phyloP scores from a whole-genome alignment of 2,329 filamentous ascomycete genomes.

The Penicillium hesseltinei region DNA sequence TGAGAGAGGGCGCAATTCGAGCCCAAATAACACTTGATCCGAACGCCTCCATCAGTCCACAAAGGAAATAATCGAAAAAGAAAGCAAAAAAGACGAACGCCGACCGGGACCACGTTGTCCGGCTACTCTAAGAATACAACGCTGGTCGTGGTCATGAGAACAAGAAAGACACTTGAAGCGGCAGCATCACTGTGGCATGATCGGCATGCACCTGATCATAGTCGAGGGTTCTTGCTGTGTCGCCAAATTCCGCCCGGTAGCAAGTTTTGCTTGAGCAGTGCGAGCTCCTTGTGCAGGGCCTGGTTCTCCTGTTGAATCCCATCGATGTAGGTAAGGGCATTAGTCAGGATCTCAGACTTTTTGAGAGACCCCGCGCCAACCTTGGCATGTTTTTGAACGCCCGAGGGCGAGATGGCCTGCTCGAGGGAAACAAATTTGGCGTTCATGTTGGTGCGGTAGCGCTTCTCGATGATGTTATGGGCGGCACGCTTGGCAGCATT shows the following conservation, averaged over 20 bases:
- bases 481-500: conserved; percentile 42
- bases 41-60: conserved; percentile 3
- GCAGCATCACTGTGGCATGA: neutral
- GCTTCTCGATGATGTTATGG: conserved; percentile 44
- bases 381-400: conserved; percentile 25
- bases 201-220: neutral
- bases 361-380: conserved; percentile 36
- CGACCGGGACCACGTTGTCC: conserved; percentile 9
- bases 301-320: conserved; percentile 37
- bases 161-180: neutral
- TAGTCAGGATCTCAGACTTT: conserved; percentile 40
- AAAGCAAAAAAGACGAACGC: conserved; percentile 2
- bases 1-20: conserved; percentile 14
- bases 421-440: conserved; percentile 43
- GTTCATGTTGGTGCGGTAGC: conserved; percentile 45
- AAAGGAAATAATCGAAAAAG: neutral
- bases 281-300: conserved; percentile 33
- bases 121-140: conserved; percentile 19
- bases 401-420: conserved; percentile 33
- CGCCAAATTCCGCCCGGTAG: conserved; percentile 28
- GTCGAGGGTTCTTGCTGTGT: conserved; percentile 14
- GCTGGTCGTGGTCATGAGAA: conserved; percentile 20
- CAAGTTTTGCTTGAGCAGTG: conserved; percentile 30
- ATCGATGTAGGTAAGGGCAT: conserved; percentile 39
- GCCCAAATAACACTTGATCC: conserved; percentile 7